These are phyloP conservation scores for Dictyostelium capitatum DNA, from an alignment of 78 protist genomes.

Conservation along the genomic window DNA sequence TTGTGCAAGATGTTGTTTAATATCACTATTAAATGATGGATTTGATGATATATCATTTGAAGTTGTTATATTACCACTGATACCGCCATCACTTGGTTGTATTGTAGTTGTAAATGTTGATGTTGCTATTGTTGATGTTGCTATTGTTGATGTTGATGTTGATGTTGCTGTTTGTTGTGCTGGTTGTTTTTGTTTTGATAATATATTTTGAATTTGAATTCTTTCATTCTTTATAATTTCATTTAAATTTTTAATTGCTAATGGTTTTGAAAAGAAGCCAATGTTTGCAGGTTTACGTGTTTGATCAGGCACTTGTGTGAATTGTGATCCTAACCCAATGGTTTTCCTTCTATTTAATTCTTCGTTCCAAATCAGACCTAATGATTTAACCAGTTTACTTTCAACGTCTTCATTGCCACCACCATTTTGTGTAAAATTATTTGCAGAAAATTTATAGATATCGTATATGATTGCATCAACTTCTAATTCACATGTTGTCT, in stretches of 20 bases:
- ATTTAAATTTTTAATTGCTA: conserved; percentile 36
- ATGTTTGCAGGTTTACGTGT: conserved; percentile 23
- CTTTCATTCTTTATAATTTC: conserved; percentile 41
- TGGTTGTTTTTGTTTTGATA: conserved; percentile 11
- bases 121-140: not conserved
- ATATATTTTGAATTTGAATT: conserved; percentile 12
- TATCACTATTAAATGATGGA: conserved; percentile 12
- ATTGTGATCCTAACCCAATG: conserved; percentile 22
- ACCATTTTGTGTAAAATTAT: conserved; percentile 12
- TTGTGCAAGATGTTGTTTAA: not conserved
- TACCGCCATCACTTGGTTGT: not conserved
- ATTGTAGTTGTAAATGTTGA: not conserved
- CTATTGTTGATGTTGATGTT: not conserved
- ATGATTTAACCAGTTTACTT: conserved; percentile 60
- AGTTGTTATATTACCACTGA: not conserved
- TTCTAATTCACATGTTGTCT: conserved; percentile 83
- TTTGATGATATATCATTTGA: conserved; percentile 1
- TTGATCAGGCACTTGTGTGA: conserved; percentile 40
- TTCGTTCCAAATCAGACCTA: conserved; percentile 67
- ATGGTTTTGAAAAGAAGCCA: conserved; percentile 67
- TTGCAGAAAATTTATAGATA: conserved; percentile 25
- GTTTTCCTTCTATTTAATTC: conserved; percentile 27
- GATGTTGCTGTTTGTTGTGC: not conserved
- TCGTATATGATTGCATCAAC: conserved; percentile 60
- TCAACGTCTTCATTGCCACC: conserved; percentile 22